Percentiles rank a stretch among this genome's conserved stretches.
phyloP scores from a whole-genome alignment of 2,329 filamentous ascomycete species.

The Colletotrichum gigasporum region DNA sequence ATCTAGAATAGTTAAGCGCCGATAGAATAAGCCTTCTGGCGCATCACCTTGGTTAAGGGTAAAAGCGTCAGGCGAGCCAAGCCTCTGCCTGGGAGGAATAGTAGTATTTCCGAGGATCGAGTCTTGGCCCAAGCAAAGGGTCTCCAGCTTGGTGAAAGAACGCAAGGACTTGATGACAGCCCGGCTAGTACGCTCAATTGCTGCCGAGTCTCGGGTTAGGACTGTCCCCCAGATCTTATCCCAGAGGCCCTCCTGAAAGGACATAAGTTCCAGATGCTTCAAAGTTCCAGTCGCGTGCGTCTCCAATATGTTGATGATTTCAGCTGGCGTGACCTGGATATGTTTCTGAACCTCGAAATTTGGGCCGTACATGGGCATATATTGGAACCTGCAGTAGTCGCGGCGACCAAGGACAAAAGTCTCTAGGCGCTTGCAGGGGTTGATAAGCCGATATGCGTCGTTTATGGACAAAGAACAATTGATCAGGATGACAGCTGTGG shows the following conservation, averaged over 20 bases:
- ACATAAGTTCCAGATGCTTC: background rate
- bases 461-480: background rate
- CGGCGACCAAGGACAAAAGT: background rate
- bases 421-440: background rate
- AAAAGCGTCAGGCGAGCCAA: too few species aligned
- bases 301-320: background rate
- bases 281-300: background rate
- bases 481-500: background rate
- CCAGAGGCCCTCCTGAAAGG: background rate
- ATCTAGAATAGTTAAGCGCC: too few species aligned
- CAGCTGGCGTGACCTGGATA: background rate
- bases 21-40: too few species aligned
- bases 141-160: background rate
- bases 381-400: background rate
- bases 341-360: background rate
- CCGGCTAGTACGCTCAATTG: too few species aligned
- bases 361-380: accelerated
- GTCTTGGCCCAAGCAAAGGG: background rate
- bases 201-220: background rate
- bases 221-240: background rate
- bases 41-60: too few species aligned
- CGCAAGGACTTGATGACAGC: background rate
- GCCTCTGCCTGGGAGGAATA: background rate
- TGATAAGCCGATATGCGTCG: background rate
- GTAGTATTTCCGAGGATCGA: background rate